Evolutionary conservation across 2,329 filamentous ascomycete genomes (phyloP).

Genomic region (Hypoxylon sp.): DNA sequence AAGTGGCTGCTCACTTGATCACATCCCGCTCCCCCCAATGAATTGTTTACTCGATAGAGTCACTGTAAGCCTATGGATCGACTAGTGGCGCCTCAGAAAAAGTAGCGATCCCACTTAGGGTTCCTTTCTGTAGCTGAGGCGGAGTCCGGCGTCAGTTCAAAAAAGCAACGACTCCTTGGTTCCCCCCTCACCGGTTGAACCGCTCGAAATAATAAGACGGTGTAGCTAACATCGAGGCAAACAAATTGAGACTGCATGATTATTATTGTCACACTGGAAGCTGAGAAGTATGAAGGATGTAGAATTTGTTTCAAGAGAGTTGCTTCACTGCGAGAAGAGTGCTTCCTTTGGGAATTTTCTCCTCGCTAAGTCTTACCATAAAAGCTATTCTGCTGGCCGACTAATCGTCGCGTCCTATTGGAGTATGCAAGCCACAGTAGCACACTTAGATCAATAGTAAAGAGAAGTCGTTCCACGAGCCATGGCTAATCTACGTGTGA

Average conservation of each 20-base stretch:
- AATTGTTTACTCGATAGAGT: slow-evolving; percentile 16
- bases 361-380: slow-evolving; percentile 40
- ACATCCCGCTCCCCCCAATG: neutral
- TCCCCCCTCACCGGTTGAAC: slow-evolving; percentile 21
- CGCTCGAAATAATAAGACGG: neutral
- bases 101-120: neutral
- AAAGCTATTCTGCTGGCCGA: slow-evolving; percentile 17
- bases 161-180: slow-evolving; percentile 16
- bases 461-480: slow-evolving; percentile 29
- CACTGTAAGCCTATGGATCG: slow-evolving; percentile 18
- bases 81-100: slow-evolving; percentile 17
- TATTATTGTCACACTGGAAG: neutral
- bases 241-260: slow-evolving; percentile 1
- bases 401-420: slow-evolving; percentile 23
- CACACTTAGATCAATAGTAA: slow-evolving; percentile 32
- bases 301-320: neutral
- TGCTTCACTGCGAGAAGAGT: neutral
- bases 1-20: slow-evolving; percentile 43
- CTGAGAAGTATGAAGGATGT: neutral
- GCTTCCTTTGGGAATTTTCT: neutral
- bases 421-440: slow-evolving; percentile 43
- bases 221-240: neutral
- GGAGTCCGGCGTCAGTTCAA: slow-evolving; percentile 26
- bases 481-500: slow-evolving; percentile 41
- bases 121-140: neutral